phyloP scores from a whole-genome alignment of 2,329 filamentous ascomycete species.

The Sporothrix brunneoviolacea region DNA sequence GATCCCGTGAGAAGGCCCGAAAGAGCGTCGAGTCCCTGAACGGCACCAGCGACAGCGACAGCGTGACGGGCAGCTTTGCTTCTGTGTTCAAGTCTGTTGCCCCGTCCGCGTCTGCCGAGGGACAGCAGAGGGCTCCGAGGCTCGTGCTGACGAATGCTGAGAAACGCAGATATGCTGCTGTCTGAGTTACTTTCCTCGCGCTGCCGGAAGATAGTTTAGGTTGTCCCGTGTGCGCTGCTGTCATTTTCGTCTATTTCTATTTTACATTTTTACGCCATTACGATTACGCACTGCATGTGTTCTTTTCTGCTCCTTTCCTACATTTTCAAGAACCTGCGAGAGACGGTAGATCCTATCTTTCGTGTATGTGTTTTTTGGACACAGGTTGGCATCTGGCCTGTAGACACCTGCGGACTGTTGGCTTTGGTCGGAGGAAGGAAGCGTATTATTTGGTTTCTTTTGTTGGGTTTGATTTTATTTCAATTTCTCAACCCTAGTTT shows the following conservation, averaged over 20 bases:
- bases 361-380: too few relatives aligned
- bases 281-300: constrained; percentile 8
- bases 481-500: too few relatives aligned
- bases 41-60: constrained; percentile 38
- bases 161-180: constrained; percentile 58
- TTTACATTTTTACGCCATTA: constrained; percentile 4
- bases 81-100: constrained; percentile 58
- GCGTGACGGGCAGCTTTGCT: constrained; percentile 59
- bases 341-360: constrained; percentile 14
- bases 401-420: too few relatives aligned
- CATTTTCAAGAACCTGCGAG: background rate
- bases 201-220: background rate
- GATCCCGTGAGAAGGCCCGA: constrained; percentile 57
- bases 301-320: background rate
- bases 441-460: too few relatives aligned
- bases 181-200: background rate
- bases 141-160: constrained; percentile 82
- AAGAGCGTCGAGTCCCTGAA: constrained; percentile 59
- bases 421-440: too few relatives aligned
- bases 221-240: too few relatives aligned
- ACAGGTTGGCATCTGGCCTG: too few relatives aligned
- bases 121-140: constrained; percentile 68
- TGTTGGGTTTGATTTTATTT: too few relatives aligned
- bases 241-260: background rate
- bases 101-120: constrained; percentile 50